These are phyloP conservation scores for Entomortierella chlamydospora DNA, from an alignment of 192 early-diverging fungal genomes.

Conservation along the genomic window DNA sequence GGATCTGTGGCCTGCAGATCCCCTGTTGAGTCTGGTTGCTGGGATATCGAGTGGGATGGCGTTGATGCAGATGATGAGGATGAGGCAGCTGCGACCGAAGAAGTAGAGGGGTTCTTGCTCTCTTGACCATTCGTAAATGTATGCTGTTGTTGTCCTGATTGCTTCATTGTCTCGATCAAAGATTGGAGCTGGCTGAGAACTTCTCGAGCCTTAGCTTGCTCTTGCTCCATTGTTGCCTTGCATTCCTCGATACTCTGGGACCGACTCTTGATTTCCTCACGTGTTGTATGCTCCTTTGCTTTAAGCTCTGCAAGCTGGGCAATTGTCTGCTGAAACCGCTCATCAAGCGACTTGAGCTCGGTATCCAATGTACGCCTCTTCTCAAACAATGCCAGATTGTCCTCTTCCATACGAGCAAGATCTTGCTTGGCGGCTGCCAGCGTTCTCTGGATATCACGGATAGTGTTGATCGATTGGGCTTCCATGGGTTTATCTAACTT, in stretches of 20 bases:
- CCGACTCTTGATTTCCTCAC: constrained; percentile 23
- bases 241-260: constrained; percentile 5
- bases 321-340: background rate
- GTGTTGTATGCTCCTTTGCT: background rate
- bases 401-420: constrained; percentile 9
- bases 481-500: constrained; percentile 27
- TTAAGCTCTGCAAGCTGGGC: constrained; percentile 5
- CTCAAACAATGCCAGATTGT: constrained; percentile 2
- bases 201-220: constrained; percentile 7
- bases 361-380: constrained; percentile 16
- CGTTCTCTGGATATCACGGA: constrained; percentile 22
- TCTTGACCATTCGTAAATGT: background rate
- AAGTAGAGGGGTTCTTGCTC: no score
- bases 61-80: no score
- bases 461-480: constrained; percentile 27
- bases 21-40: no score
- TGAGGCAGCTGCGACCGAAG: no score
- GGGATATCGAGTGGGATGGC: no score
- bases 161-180: constrained; percentile 13
- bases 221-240: constrained; percentile 22
- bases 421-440: constrained; percentile 17
- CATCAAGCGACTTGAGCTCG: constrained; percentile 1
- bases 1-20: no score
- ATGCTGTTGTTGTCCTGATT: background rate
- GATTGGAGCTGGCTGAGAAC: constrained; percentile 12